A percentile compares a stretch with the other conserved stretches of the same genome.
Conservation (phyloP, 139 green algal species). For the Parachlorella kessleri region DNA sequence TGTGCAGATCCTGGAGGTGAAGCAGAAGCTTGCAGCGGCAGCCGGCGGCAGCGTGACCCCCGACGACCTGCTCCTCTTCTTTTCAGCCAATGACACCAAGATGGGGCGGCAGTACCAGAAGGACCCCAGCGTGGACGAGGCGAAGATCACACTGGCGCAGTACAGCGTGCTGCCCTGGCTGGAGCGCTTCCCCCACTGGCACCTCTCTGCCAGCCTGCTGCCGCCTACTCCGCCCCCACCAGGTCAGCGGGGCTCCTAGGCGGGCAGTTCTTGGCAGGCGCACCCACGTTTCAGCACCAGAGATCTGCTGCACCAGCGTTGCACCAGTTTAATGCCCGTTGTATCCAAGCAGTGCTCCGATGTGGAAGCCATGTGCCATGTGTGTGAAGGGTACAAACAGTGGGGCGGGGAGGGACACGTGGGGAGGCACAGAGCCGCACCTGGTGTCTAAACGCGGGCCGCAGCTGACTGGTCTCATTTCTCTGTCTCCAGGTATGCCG, state of each 20-base stretch:
- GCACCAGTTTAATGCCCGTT: too few species aligned
- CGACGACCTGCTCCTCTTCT: conserved; percentile 44
- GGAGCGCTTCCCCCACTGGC: conserved; percentile 49
- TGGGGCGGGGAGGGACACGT: too few species aligned
- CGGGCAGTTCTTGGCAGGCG: not conserved
- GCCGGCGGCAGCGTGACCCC: conserved; percentile 29
- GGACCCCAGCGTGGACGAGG: conserved; percentile 54
- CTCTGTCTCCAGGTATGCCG: too few species aligned
- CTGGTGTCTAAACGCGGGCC: too few species aligned
- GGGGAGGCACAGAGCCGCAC: too few species aligned
- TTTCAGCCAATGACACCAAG: conserved; percentile 45
- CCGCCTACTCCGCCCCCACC: conserved; percentile 39
- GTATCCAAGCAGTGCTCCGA: too few species aligned
- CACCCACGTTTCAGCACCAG: not conserved
- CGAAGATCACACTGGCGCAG: conserved; percentile 21
- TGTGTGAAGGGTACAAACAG: too few species aligned
- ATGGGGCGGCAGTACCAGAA: conserved; percentile 42
- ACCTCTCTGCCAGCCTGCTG: conserved; percentile 30
- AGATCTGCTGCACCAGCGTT: not conserved
- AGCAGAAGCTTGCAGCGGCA: conserved; percentile 36
- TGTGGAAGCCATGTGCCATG: too few species aligned
- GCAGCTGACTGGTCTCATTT: too few species aligned
- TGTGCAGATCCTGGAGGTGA: conserved; percentile 35
- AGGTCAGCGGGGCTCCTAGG: not conserved
- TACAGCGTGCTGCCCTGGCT: conserved; percentile 49